Evolutionary conservation across 331 rosid genomes (phyloP).

Genomic region (Malus hybrid): DNA sequence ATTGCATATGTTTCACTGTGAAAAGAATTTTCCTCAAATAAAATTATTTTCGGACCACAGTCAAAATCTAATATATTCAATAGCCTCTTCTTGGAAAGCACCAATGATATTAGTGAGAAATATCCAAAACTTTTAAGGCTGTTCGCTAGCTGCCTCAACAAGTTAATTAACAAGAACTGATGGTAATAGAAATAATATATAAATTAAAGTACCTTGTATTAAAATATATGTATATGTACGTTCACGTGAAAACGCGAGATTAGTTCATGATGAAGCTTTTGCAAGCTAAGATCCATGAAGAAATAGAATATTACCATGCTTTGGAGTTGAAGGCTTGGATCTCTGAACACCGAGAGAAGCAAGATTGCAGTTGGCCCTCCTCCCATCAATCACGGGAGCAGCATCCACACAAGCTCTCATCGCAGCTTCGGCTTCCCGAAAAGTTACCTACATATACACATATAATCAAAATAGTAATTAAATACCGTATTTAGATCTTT

Average conservation of each 20-base stretch:
- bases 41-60: conserved; percentile 25
- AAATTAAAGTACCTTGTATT: too few species aligned
- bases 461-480: not conserved
- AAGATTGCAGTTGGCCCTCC: conserved; percentile 96
- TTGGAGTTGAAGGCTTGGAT: conserved; percentile 98
- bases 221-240: too few species aligned
- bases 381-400: conserved; percentile 91
- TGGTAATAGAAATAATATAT: too few species aligned
- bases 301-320: conserved; percentile 42
- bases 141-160: too few species aligned
- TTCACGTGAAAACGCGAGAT: too few species aligned
- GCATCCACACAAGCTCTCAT: conserved; percentile 99
- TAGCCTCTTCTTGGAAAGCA: conserved; percentile 7
- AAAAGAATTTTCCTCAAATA: conserved; percentile 19
- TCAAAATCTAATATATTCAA: not conserved
- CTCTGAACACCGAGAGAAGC: conserved; percentile 98
- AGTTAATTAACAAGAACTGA: too few species aligned
- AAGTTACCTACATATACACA: conserved; percentile 51
- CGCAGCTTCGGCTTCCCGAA: conserved; percentile 86
- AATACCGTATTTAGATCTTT: not conserved
- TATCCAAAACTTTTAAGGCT: conserved; percentile 21
- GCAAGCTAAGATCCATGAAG: not conserved
- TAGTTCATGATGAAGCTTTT: too few species aligned
- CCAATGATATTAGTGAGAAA: conserved; percentile 13
- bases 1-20: conserved; percentile 22